Evolutionary conservation across 768 basidiomycete species (phyloP), one percentile per base, ranked within the genome.

Genomic region (Boletus insuetus): DNA sequence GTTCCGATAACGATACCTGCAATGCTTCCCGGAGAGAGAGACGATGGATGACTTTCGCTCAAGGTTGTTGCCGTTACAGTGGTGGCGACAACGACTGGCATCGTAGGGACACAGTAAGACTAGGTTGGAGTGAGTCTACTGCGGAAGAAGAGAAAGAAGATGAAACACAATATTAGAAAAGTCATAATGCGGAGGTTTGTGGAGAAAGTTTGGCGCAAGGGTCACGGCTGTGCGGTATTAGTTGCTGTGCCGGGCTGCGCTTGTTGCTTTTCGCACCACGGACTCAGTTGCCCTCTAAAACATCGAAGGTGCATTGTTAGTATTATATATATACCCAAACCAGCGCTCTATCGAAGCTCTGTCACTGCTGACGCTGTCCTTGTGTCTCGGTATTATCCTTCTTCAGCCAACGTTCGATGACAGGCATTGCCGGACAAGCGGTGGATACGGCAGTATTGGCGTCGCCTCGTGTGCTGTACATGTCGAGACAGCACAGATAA

Each of bases 371-470:
- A 29, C 35, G 6, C 41, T 39, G 32, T 17, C 1, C n/a, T 32
- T 46, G 22, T 19, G 31, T 32, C 59, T 73, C 19, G 4, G 39
- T 19, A 6, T 45, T 45, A 13, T 48, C 20, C 22, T 2, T 73
- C 60, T 79, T 82, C 35, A 87, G 60, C 87, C 87, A 89, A 34
- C 80, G 72, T 43, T 75, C 71, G 3, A 88, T 74, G 5, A 82
- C 81, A 31, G 55, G 68, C 22, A 73, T 74, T 60, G 76, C 74
- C 0, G 87, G 87, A 68, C 87, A 90, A 0, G 85, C 83, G 0
- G 84, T 83, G 4, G 85, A 84, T 54, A 78, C 73, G 11, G 69
- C 76, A 35, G 14, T 5, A 35, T 74, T 66, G 11, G 58, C n/a
- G 52, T 9, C 20, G 29, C 16, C 26, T 17, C 24, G 22, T 42